A percentile compares a stretch with the other conserved stretches of the same genome.
These are phyloP conservation scores for Candida michaelii DNA, from an alignment of 805 yeast genomes.

Conservation along the genomic window DNA sequence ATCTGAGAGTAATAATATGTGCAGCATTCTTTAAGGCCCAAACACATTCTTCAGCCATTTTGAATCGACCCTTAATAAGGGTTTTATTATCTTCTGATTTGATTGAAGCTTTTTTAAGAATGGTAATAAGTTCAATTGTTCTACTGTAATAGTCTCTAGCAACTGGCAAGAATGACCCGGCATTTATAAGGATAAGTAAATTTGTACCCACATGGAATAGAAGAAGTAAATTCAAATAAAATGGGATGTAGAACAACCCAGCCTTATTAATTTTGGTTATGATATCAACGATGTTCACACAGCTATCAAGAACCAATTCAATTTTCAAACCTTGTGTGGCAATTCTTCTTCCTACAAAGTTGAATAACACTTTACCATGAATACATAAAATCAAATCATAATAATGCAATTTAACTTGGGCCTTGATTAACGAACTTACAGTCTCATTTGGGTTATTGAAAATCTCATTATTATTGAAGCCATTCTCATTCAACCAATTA, in stretches of 20 bases:
- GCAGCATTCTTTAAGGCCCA: constrained; percentile 62
- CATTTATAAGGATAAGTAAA: constrained; percentile 41
- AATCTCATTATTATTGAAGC: constrained; percentile 29
- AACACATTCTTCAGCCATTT: constrained; percentile 59
- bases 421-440: constrained; percentile 24
- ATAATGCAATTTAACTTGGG: constrained; percentile 40
- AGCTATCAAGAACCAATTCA: constrained; percentile 29
- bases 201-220: constrained; percentile 46
- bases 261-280: constrained; percentile 28
- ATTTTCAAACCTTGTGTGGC: constrained; percentile 29
- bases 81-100: constrained; percentile 29
- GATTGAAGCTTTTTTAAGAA: constrained; percentile 30
- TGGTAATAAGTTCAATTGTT: constrained; percentile 22
- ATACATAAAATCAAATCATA: constrained; percentile 36
- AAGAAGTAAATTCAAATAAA: constrained; percentile 50
- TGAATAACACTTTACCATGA: constrained; percentile 36
- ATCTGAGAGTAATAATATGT: constrained; percentile 47
- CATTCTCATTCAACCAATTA: constrained; percentile 34
- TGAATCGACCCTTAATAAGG: constrained; percentile 33
- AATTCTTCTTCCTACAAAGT: constrained; percentile 31
- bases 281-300: constrained; percentile 29
- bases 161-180: constrained; percentile 33
- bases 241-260: constrained; percentile 41
- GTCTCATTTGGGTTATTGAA: constrained; percentile 16
- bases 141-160: constrained; percentile 25